These are phyloP conservation scores for Epichloe scottii DNA, from an alignment of 2,329 filamentous ascomycete genomes.

Conservation along the genomic window DNA sequence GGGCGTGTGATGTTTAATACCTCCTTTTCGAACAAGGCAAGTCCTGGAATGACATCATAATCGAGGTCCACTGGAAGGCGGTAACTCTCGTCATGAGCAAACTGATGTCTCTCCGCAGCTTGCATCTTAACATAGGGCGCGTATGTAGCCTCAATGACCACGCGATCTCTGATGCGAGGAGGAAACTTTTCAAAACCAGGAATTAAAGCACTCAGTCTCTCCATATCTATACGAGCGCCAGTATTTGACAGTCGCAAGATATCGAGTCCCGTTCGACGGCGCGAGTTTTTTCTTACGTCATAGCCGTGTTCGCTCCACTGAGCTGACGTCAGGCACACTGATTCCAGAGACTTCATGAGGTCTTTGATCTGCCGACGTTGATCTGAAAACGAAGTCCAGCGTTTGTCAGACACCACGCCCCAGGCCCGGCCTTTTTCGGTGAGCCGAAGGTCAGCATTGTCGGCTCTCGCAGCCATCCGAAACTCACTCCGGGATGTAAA, in stretches of 20 bases:
- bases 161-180: slow-evolving; percentile 49
- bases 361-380: slow-evolving; percentile 55
- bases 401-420: slow-evolving; percentile 64
- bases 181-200: slow-evolving; percentile 43
- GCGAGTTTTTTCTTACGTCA: slow-evolving; percentile 51
- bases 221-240: slow-evolving; percentile 28
- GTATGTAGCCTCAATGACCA: slow-evolving; percentile 74
- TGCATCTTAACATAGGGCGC: slow-evolving; percentile 76
- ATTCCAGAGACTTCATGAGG: slow-evolving; percentile 48
- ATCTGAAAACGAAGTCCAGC: slow-evolving; percentile 60
- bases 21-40: slow-evolving; percentile 69
- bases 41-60: slow-evolving; percentile 58
- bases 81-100: slow-evolving; percentile 66
- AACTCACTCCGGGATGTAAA: slow-evolving; percentile 95
- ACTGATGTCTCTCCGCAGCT: slow-evolving; percentile 48
- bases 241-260: slow-evolving; percentile 58
- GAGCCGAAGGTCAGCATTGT: slow-evolving; percentile 84
- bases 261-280: slow-evolving; percentile 62
- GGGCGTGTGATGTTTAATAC: slow-evolving; percentile 59
- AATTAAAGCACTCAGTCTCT: slow-evolving; percentile 44
- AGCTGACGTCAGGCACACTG: slow-evolving; percentile 43
- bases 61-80: slow-evolving; percentile 62
- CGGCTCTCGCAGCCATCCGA: slow-evolving; percentile 79
- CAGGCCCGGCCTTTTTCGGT: slow-evolving; percentile 65
- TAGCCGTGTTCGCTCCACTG: slow-evolving; percentile 63